Evolutionary conservation across 1,284 basidiomycete genomes (phyloP).

Genomic region (Ustilago lituana): DNA sequence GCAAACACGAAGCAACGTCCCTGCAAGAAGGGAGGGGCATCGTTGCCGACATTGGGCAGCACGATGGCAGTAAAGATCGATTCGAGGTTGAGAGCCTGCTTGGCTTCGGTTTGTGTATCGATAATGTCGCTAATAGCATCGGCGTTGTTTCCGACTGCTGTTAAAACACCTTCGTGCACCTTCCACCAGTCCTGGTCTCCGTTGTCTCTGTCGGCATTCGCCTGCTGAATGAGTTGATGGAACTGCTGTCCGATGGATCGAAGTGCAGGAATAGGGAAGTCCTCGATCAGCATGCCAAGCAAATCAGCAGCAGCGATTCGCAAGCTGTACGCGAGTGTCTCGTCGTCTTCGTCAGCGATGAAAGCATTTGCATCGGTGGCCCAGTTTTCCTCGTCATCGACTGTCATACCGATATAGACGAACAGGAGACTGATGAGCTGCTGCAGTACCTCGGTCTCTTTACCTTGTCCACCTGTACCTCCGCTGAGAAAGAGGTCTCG

Average conservation of each 20-base stretch:
- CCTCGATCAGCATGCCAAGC: slow-evolving; percentile 80
- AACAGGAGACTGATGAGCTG: slow-evolving; percentile 75
- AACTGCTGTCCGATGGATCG: slow-evolving; percentile 63
- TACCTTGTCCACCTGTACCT: slow-evolving; percentile 56
- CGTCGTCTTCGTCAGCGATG: slow-evolving; percentile 93
- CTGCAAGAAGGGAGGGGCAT: slow-evolving; percentile 80
- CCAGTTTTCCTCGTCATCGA: slow-evolving; percentile 94
- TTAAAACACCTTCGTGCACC: slow-evolving; percentile 82
- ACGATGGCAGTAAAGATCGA: slow-evolving; percentile 80
- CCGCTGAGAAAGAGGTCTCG: slow-evolving; percentile 73
- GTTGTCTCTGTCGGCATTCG: slow-evolving; percentile 67
- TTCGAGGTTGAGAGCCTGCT: slow-evolving; percentile 74
- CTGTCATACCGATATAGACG: slow-evolving; percentile 84
- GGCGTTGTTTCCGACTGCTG: slow-evolving; percentile 83
- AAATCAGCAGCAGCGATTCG: slow-evolving; percentile 86
- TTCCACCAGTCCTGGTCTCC: slow-evolving; percentile 74
- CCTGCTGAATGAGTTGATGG: slow-evolving; percentile 71
- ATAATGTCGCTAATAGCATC: slow-evolving; percentile 80
- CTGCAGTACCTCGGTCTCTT: slow-evolving; percentile 70
- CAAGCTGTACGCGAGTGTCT: slow-evolving; percentile 81
- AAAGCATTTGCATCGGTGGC: slow-evolving; percentile 87
- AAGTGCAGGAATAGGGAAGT: slow-evolving; percentile 74
- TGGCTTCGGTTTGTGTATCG: slow-evolving; percentile 71
- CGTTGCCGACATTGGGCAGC: slow-evolving; percentile 78
- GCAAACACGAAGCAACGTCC: slow-evolving; percentile 94